Evolutionary conservation across 164 flowering plant genomes (phyloP), one percentile per base, ranked within the genome.

Genomic region (Pachysandra terminalis): DNA sequence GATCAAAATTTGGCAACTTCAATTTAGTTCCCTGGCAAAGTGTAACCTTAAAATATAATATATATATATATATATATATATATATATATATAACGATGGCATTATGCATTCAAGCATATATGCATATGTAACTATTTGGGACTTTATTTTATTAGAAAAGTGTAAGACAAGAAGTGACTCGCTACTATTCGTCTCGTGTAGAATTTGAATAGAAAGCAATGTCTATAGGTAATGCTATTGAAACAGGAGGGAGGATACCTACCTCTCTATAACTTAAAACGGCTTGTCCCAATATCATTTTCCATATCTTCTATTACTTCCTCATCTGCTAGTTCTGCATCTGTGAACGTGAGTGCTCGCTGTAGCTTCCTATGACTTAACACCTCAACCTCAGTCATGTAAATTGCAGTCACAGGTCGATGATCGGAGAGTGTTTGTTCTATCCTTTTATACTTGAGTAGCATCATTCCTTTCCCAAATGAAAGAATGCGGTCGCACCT

Each of bases 401-500:
- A 91, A 53, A 77, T 75, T 58, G 97, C 97, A 24, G 81, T 79
- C 71, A 95, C 96, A 56, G 98, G 98, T 19, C 98, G 85, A 79
- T 95, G 98, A 73, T 95, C 98, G 28, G 98, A 95, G 49, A 90
- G 75, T 75, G 58, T 86, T 15, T 81, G 80, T 67, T 95, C 98
- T n/a, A 73, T 65, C 74, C 96, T 89, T 66, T 81, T 76, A 52
- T 95, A 95, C 59, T 75, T 82, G 57, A 87, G 56, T 40, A 83
- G 84, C 78, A 66, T 84, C 81, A 90, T 80, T 69, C 96, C 98
- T 65, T 80, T 90, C 22, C 98, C 98, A 71, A 77, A 82, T 56
- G 96, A 86, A 61, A 95, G 93, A 65, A 95, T 79, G 19, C 98
- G 96, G 63, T 95, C 98, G 73, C 97, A 91, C 98, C 98, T 95